These are phyloP conservation scores for Alternaria solani DNA, from an alignment of 2,329 filamentous ascomycete genomes.

Conservation along the genomic window DNA sequence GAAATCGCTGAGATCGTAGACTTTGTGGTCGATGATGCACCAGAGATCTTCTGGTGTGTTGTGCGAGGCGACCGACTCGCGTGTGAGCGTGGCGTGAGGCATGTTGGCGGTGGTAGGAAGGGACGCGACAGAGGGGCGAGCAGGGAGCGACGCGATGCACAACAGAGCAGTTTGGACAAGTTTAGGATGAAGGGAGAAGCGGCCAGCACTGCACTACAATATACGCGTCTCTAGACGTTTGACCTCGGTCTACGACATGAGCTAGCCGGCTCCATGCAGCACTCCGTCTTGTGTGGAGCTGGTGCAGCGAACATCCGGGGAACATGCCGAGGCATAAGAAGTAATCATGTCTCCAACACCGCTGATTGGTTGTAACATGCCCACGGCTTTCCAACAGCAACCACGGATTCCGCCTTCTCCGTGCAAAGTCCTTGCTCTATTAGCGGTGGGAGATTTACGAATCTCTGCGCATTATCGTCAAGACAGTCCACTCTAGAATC, in stretches of 20 bases:
- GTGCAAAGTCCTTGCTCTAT: background rate
- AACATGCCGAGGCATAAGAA: slow-evolving; percentile 30
- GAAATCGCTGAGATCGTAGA: slow-evolving; percentile 88
- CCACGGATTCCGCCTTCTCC: background rate
- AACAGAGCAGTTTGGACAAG: background rate
- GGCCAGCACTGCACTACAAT: slow-evolving; percentile 17
- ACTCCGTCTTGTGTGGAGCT: slow-evolving; percentile 24
- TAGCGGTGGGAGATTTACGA: background rate
- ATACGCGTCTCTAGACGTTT: slow-evolving; percentile 13
- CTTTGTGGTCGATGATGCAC: slow-evolving; percentile 85
- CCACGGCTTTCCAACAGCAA: background rate
- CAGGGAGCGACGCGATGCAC: background rate
- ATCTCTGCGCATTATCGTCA: background rate
- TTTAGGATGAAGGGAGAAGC: slow-evolving; percentile 7
- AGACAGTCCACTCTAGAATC: background rate
- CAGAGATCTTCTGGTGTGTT: slow-evolving; percentile 78
- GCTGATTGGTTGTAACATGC: background rate
- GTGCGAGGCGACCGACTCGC: slow-evolving; percentile 74
- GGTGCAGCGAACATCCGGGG: slow-evolving; percentile 25
- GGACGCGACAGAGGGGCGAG: background rate
- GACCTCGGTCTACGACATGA: slow-evolving; percentile 26
- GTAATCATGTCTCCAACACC: slow-evolving; percentile 2
- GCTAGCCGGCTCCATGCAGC: slow-evolving; percentile 28
- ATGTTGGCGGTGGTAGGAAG: slow-evolving; percentile 26
- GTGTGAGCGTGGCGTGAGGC: slow-evolving; percentile 53